phyloP scores from a whole-genome alignment of 2,329 filamentous ascomycete genomes.

The Claviceps cyperi region DNA sequence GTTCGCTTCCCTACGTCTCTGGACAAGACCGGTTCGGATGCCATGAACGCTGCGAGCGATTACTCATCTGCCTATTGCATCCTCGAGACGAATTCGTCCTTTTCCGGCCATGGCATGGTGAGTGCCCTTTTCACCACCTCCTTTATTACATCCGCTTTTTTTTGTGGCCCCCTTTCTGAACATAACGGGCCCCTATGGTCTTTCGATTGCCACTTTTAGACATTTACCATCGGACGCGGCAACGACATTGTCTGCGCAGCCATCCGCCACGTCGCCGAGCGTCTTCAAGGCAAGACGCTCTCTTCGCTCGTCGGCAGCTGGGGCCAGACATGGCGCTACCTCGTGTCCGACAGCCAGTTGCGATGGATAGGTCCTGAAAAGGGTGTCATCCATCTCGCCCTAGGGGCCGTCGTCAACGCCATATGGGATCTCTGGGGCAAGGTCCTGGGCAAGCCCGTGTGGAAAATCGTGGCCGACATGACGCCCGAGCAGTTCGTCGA shows the following conservation, averaged over 20 bases:
- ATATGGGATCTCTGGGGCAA: conserved; percentile 96
- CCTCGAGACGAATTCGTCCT: conserved; percentile 60
- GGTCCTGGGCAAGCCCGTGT: conserved; percentile 71
- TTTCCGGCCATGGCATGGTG: conserved; percentile 68
- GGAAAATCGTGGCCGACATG: conserved; percentile 84
- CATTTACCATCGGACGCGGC: conserved; percentile 76
- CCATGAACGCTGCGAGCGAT: conserved; percentile 88
- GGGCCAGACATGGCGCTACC: conserved; percentile 79
- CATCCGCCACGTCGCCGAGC: conserved; percentile 63
- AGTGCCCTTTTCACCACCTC: background rate
- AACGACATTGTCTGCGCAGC: conserved; percentile 86
- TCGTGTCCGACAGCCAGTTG: conserved; percentile 81
- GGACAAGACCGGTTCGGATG: conserved; percentile 91
- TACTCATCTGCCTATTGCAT: conserved; percentile 95
- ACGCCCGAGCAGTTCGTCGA: conserved; percentile 70
- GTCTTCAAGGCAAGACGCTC: conserved; percentile 61
- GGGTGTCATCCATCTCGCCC: conserved; percentile 82
- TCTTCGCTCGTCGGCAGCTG: conserved; percentile 65
- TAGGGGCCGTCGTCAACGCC: conserved; percentile 80
- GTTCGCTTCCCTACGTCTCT: conserved; percentile 81
- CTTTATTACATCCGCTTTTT: background rate
- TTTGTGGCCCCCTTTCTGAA: background rate
- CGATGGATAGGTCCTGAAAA: conserved; percentile 93
- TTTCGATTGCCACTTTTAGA: conserved; percentile 21
- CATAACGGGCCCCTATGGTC: background rate